Conservation (phyloP, 768 basidiomycete genomes). For the Suillus clintonianus region DNA sequence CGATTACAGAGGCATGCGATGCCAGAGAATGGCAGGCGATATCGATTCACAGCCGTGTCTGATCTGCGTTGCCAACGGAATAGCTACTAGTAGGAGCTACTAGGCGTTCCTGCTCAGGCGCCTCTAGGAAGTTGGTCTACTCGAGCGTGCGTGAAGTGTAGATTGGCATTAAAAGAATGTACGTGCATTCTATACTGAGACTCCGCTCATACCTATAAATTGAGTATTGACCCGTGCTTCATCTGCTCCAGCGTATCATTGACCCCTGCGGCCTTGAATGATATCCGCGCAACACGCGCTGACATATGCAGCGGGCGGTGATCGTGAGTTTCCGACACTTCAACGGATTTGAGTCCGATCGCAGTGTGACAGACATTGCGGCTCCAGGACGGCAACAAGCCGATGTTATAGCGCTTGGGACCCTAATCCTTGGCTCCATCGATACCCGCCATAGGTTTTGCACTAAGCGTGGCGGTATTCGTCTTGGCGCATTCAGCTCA, state of each 20-base stretch:
- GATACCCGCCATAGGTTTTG: background rate
- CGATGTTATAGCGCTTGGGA: background rate
- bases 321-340: background rate
- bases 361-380: background rate
- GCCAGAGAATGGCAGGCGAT: no score
- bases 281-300: background rate
- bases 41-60: background rate
- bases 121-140: background rate
- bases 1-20: no score
- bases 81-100: background rate
- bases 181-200: slow-evolving; percentile 9
- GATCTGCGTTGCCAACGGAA: background rate
- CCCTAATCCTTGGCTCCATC: background rate
- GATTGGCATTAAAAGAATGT: background rate
- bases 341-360: background rate
- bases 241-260: background rate
- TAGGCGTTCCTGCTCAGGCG: slow-evolving; percentile 9
- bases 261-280: background rate
- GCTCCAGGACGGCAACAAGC: background rate
- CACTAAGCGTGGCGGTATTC: background rate
- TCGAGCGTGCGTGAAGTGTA: background rate
- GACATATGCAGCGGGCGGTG: background rate
- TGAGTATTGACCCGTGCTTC: background rate
- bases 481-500: background rate
- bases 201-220: background rate